Base-by-base conservation (phyloP, 192 early-diverging fungal genomes). In the Entrophospora sp. region DNA sequence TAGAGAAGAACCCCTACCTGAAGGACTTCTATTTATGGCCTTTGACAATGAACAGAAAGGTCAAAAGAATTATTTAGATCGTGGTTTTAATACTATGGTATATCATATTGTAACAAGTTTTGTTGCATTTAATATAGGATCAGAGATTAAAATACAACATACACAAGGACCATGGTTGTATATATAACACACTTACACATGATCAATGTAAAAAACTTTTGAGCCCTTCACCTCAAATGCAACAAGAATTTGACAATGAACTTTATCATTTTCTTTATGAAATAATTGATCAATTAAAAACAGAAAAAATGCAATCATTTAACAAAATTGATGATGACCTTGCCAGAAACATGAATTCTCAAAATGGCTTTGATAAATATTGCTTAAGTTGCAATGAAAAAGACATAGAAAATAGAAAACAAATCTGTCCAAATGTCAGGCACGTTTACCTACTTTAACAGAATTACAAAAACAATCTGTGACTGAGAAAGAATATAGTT, bases 241-340 rank as follows among this genome's bases (percentile, higher is more conserved):
- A n/a, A n/a, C n/a, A n/a, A n/a, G n/a, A n/a, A n/a, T n/a, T 52
- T 20, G 24, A 52, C 49, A 52, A 52, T 10, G 49, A 52, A 52
- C 22, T 52, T n/a, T 25, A 52, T 52, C 10, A 10, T 24, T 52
- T n/a, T 52, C 20, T 52, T 52, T 16, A 1, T 52, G 49, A 43
- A 1, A 43, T 43, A 16, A 12, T 43, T 43, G 18, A 12, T 43
- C 22, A n/a, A 20, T 52, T 52, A 25, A n/a, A 10, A 10, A 3
- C 10, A 24, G 49, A 52, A 52, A 52, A 52, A 52, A n/a, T 52
- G 22, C 22, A 10, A 10, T n/a, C 24, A 22, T 1, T 20, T 5
- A 52, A 5, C 22, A 52, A 10, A 10, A 52, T 52, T 3, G 42
- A 43, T 1, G 13, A 12, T 43, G 18, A 16, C 18, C 13, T 43